Conservation (phyloP, 2,329 filamentous ascomycete species). For the Nemania bipapillata region DNA sequence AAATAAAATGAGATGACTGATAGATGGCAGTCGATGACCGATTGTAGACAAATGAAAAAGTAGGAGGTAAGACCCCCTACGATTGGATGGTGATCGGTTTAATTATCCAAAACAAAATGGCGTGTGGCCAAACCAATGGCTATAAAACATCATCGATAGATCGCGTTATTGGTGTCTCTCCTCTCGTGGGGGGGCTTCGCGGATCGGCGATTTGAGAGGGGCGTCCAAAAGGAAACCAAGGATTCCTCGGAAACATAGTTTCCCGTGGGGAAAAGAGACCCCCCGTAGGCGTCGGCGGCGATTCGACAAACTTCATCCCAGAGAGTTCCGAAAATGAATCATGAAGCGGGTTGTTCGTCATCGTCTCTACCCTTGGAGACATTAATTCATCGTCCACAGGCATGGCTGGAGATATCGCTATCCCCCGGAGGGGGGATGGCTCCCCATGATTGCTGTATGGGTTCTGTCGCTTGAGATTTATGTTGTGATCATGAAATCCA, state of each 20-base stretch:
- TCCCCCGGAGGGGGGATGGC: slow-evolving; percentile 48
- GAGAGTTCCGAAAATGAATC: slow-evolving; percentile 57
- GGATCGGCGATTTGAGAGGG: slow-evolving; percentile 70
- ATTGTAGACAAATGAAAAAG: slow-evolving; percentile 37
- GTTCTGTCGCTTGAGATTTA: slow-evolving; percentile 45
- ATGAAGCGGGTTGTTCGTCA: slow-evolving; percentile 75
- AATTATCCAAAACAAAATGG: neutral
- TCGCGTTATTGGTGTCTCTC: slow-evolving; percentile 77
- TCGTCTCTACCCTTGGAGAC: slow-evolving; percentile 77
- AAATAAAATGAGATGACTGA: slow-evolving; percentile 29
- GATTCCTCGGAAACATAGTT: slow-evolving; percentile 65
- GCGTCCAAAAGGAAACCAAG: slow-evolving; percentile 63
- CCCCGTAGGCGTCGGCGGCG: slow-evolving; percentile 63
- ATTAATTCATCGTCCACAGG: slow-evolving; percentile 68
- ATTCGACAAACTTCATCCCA: slow-evolving; percentile 65
- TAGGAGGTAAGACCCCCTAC: neutral
- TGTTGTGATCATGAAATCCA: slow-evolving; percentile 57
- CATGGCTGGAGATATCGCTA: slow-evolving; percentile 52
- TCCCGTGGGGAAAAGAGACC: slow-evolving; percentile 65
- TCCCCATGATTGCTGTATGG: slow-evolving; percentile 39
- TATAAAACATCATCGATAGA: slow-evolving; percentile 82
- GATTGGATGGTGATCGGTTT: slow-evolving; percentile 13
- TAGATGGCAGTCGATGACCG: slow-evolving; percentile 38
- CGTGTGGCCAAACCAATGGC: slow-evolving; percentile 34
- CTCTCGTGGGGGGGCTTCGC: slow-evolving; percentile 77